phyloP scores from a whole-genome alignment of 208 protist species.

The Leishmania amazonensis region DNA sequence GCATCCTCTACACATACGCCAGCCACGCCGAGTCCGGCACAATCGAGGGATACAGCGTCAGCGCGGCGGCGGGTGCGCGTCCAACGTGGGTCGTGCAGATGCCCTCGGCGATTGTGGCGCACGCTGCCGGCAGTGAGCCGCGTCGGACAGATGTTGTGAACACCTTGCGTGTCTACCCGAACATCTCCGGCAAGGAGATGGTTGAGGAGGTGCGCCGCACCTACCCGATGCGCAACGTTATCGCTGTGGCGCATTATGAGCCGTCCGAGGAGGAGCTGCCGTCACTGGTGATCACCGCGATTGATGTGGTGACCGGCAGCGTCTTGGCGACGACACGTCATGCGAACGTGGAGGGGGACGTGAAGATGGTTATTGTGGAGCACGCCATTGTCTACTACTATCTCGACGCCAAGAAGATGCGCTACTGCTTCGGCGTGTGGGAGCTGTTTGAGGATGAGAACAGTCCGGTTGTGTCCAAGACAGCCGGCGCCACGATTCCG shows the following conservation, averaged over 20 bases:
- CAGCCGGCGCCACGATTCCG: conserved; percentile 68
- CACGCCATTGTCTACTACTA: conserved; percentile 87
- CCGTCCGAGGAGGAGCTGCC: conserved; percentile 55
- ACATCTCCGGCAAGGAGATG: conserved; percentile 50
- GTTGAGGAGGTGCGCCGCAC: conserved; percentile 83
- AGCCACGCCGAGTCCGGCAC: conserved; percentile 37
- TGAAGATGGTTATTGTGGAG: conserved; percentile 85
- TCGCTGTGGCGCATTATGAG: conserved; percentile 85
- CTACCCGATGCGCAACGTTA: conserved; percentile 82
- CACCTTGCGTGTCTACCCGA: conserved; percentile 79
- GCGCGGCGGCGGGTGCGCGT: conserved; percentile 24
- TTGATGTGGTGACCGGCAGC: conserved; percentile 87
- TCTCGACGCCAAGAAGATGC: conserved; percentile 81
- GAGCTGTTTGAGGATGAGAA: conserved; percentile 84
- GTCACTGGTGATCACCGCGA: conserved; percentile 69
- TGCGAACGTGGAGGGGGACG: conserved; percentile 72
- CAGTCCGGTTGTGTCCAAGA: conserved; percentile 48
- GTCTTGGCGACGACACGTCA: conserved; percentile 77
- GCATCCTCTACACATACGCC: conserved; percentile 46
- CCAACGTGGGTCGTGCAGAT: conserved; percentile 66
- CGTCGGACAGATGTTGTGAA: conserved; percentile 66
- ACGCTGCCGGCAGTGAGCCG: conserved; percentile 62
- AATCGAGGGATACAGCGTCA: conserved; percentile 62
- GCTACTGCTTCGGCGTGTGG: conserved; percentile 86
- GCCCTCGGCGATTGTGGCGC: conserved; percentile 66